Conservation (phyloP, 805 yeast species). For the Lipomyces starkeyi region DNA sequence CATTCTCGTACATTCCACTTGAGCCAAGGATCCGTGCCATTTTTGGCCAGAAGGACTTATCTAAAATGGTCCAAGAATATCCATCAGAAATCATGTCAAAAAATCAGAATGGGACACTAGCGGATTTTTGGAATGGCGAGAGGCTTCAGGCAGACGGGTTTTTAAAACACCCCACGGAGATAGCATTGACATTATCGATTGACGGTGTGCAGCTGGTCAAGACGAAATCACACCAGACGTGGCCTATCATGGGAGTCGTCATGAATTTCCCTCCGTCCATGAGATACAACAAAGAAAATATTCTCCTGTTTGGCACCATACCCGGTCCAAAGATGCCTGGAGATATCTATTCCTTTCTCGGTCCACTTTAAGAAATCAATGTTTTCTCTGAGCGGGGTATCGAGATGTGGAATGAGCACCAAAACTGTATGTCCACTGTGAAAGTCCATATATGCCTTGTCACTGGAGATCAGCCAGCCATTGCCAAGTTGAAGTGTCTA, state of each 20-base stretch:
- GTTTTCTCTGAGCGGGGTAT: no score
- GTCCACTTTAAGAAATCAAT: no score
- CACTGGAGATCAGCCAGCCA: no score
- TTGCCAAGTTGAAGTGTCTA: no score
- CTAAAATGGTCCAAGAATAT: constrained; percentile 3
- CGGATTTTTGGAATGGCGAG: no score
- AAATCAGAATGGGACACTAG: constrained; percentile 1
- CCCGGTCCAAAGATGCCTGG: constrained; percentile 5
- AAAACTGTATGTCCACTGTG: no score
- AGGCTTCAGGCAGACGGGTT: not conserved
- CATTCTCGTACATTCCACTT: constrained; percentile 8
- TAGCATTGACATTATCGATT: constrained; percentile 3
- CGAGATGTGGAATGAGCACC: no score
- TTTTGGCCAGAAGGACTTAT: constrained; percentile 5
- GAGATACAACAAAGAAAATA: not conserved
- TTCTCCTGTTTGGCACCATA: not conserved
- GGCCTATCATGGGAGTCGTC: constrained; percentile 5
- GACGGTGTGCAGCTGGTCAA: not conserved
- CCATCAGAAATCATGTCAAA: constrained; percentile 4
- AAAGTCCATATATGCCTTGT: no score
- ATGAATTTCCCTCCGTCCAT: not conserved
- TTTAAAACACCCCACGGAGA: constrained; percentile 1
- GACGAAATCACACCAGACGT: constrained; percentile 8
- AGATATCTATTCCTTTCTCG: constrained; percentile 1
- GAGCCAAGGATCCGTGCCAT: constrained; percentile 7